Base-by-base conservation (phyloP, 2,329 filamentous ascomycete genomes). In the Phaeosphaeria sp. region DNA sequence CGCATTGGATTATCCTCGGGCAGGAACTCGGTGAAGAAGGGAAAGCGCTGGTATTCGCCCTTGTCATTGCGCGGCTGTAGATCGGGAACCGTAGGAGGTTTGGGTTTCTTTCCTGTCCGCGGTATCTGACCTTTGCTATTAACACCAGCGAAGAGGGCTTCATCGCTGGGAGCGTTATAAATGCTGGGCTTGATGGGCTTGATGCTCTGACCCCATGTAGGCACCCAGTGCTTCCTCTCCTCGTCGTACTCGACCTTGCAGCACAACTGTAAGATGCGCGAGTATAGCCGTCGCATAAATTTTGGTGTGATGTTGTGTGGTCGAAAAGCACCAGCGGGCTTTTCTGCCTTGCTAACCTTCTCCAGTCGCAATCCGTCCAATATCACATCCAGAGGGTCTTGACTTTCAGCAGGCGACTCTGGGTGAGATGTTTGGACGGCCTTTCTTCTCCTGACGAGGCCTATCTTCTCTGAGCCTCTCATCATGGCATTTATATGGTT, bases 241-340 rank as follows among this genome's bases (percentile, higher is more conserved):
- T 63, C 52, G 61, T 81, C 67, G 65, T 73, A 81, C 10, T 74
- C 72, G 66, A 82, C 74, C 46, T 77, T 70, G 41, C 80, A 79
- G 65, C 78, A 79, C 54, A 79, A 72, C 2, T 58, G 59, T 51
- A 82, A 78, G 6, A 83, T 66, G 22, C 68, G 70, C 5, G 69
- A 63, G 73, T 81, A 84, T 17, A 84, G 59, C 30, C 80, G 73
- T 52, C 72, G 72, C 82, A 84, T 83, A 55, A 76, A 78, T 10
- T 79, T 75, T 11, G 70, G 59, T 1, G 75, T 82, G 33, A 83
- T 71, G n/a, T 50, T 59, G 52, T 79, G 78, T 1, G 74, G 75
- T 2, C 68, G 60, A 4, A 68, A 47, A 21, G 62, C 56, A 44
- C 67, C 69, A 23, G 59, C 59, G 1, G 66, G 69, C 42, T 46